These are phyloP conservation scores for Elsinoe necatrix DNA, from an alignment of 2,329 filamentous ascomycete species.

Conservation along the genomic window DNA sequence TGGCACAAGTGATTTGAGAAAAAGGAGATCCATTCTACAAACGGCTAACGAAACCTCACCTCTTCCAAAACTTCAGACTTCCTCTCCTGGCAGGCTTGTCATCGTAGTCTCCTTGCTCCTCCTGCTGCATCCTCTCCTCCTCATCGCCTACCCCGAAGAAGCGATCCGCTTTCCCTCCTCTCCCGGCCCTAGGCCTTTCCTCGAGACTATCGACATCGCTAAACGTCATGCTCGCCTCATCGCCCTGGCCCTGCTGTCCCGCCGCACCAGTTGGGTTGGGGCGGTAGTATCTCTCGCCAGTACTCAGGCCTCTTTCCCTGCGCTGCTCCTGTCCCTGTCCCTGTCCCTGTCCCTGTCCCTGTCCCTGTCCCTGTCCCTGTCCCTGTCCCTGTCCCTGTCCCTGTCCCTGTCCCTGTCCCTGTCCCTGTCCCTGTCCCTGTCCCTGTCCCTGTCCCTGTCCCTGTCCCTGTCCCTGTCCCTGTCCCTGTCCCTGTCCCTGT, in stretches of 20 bases:
- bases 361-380: background rate
- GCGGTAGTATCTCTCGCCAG: background rate
- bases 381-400: background rate
- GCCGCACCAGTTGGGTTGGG: background rate
- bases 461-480: background rate
- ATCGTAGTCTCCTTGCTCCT: background rate
- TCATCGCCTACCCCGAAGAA: constrained; percentile 24
- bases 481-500: background rate
- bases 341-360: background rate
- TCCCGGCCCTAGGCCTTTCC: background rate
- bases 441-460: background rate
- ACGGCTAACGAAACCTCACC: background rate
- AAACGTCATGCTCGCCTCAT: background rate
- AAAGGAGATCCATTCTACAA: background rate
- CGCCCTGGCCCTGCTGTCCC: background rate
- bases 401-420: background rate
- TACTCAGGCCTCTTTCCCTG: background rate
- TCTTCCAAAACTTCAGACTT: constrained; percentile 14
- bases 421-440: background rate
- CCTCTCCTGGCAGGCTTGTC: constrained; percentile 9
- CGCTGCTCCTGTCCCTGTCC: background rate
- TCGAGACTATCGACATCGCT: constrained; percentile 1
- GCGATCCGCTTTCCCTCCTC: constrained; percentile 26
- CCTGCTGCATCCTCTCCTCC: background rate
- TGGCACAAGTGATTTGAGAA: too few species aligned